Base-by-base conservation (phyloP, 805 yeast species). In the Candida oleophila region DNA sequence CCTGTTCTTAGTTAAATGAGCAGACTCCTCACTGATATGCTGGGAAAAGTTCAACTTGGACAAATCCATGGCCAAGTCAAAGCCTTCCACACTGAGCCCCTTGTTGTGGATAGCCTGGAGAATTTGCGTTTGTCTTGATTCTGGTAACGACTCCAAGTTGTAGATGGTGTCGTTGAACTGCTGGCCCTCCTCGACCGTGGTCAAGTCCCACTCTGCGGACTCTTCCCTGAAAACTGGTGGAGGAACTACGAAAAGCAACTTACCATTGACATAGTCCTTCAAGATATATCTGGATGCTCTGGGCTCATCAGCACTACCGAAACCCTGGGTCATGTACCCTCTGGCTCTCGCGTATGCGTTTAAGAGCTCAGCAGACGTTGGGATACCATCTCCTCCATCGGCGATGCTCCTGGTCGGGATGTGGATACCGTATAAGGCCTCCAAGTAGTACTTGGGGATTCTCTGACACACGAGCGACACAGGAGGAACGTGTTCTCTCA, bases 261-360 rank as follows among this genome's bases (percentile, higher is more conserved):
- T 91, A 53, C 98, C 99, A 64, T 81, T 88, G 22, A 95, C 97
- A 57, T 90, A 94, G 66, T 94, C 99, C 67, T 94, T 94, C 62
- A 94, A 76, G 45, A 94, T 81, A 55, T 88, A 87, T 64, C 99
- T 79, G 37, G 97, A 83, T 12, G 99, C 96, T 66, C 99, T 80
- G 38, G 96, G 83, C 64, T 90, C 95, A 73, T 94, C 99, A 2
- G 99, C 98, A 55, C 89, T 82, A 61, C 98, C 98, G 61, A 88
- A 91, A 61, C 96, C 96, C 65, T 95, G 97, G 0, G 97, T 87
- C 95, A 89, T 91, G 64, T 82, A 94, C 57, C 99, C 99, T 69
- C 99, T 82, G 2, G 97, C 94, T 69, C 95, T 80, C 4, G 97
- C 98, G 62, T 94, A 94, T 0, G 98, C 95, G 41, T 82, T 87